Percentiles rank a stretch among this genome's conserved stretches.
phyloP scores from a whole-genome alignment of 768 basidiomycete genomes.

The Cubamyces sp. region DNA sequence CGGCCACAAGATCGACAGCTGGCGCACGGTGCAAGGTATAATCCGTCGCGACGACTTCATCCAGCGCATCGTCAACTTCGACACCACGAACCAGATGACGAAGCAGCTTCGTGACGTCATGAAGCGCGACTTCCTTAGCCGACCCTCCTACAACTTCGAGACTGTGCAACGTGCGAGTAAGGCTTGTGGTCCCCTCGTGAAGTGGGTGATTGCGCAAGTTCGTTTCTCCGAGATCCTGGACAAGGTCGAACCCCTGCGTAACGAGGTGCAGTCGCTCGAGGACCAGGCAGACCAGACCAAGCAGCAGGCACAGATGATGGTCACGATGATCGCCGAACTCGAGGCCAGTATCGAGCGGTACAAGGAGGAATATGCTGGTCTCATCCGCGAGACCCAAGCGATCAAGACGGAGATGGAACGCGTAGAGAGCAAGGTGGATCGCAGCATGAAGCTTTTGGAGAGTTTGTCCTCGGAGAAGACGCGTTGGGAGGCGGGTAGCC shows the following conservation, averaged over 20 bases:
- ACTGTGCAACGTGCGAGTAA: slow-evolving; percentile 92
- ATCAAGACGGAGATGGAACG: slow-evolving; percentile 98
- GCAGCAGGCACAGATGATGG: slow-evolving; percentile 87
- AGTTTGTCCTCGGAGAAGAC: slow-evolving; percentile 93
- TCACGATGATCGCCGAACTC: slow-evolving; percentile 89
- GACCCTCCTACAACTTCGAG: slow-evolving; percentile 93
- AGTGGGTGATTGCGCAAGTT: slow-evolving; percentile 98
- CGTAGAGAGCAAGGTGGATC: slow-evolving; percentile 95
- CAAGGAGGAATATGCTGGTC: slow-evolving; percentile 95
- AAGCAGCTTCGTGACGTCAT: slow-evolving; percentile 85
- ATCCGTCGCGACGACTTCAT: slow-evolving; percentile 98
- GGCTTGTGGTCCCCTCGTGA: slow-evolving; percentile 97
- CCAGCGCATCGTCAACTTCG: slow-evolving; percentile 92
- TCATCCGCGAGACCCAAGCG: slow-evolving; percentile 96
- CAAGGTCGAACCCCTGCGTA: slow-evolving; percentile 93
- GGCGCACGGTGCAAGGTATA: slow-evolving; percentile 94
- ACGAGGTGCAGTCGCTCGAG: slow-evolving; percentile 94
- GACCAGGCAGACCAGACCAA: slow-evolving; percentile 94
- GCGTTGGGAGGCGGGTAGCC: slow-evolving; percentile 94
- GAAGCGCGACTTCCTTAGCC: slow-evolving; percentile 91
- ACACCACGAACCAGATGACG: slow-evolving; percentile 90
- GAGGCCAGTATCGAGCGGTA: slow-evolving; percentile 91
- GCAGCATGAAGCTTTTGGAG: slow-evolving; percentile 92
- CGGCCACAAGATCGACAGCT: slow-evolving; percentile 95
- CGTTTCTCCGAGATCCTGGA: slow-evolving; percentile 97